phyloP scores from a whole-genome alignment of 495 filamentous ascomycete genomes.

The Hypoxylon rickii region DNA sequence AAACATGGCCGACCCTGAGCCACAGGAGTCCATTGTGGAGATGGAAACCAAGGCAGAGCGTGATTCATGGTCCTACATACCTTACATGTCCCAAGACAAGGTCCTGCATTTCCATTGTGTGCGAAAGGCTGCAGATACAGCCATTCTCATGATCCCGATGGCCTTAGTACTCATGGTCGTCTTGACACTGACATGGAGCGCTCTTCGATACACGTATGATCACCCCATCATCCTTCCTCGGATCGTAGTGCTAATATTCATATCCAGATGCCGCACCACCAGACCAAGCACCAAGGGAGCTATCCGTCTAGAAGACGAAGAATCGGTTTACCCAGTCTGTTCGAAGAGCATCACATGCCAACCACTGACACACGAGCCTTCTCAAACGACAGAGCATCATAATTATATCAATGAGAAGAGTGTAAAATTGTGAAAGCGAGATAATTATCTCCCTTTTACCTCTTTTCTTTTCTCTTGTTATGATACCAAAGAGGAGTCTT shows the following conservation, averaged over 20 bases:
- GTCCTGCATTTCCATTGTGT: slow-evolving; percentile 32
- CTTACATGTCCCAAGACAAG: slow-evolving; percentile 29
- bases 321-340: too few species aligned
- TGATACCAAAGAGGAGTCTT: slow-evolving; percentile 29
- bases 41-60: slow-evolving; percentile 31
- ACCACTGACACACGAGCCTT: slow-evolving; percentile 1
- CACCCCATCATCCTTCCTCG: not conserved
- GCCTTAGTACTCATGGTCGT: slow-evolving; percentile 40
- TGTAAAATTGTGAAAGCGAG: slow-evolving; percentile 1
- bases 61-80: slow-evolving; percentile 30
- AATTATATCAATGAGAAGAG: slow-evolving; percentile 11
- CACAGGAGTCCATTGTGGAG: slow-evolving; percentile 36
- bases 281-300: not conserved
- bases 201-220: slow-evolving; percentile 30
- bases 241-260: slow-evolving; percentile 2
- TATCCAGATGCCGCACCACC: not conserved
- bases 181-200: slow-evolving; percentile 39
- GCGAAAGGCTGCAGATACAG: slow-evolving; percentile 43
- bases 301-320: slow-evolving; percentile 20
- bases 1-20: slow-evolving; percentile 28
- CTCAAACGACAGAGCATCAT: slow-evolving; percentile 1
- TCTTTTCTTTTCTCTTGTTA: slow-evolving; percentile 19
- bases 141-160: slow-evolving; percentile 42
- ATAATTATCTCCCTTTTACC: too few species aligned
- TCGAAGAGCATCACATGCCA: not conserved